A percentile compares a stretch with the other conserved stretches of the same genome.
These are phyloP conservation scores for Penicillium diatomitis DNA, from an alignment of 495 filamentous ascomycete species.

Conservation along the genomic window DNA sequence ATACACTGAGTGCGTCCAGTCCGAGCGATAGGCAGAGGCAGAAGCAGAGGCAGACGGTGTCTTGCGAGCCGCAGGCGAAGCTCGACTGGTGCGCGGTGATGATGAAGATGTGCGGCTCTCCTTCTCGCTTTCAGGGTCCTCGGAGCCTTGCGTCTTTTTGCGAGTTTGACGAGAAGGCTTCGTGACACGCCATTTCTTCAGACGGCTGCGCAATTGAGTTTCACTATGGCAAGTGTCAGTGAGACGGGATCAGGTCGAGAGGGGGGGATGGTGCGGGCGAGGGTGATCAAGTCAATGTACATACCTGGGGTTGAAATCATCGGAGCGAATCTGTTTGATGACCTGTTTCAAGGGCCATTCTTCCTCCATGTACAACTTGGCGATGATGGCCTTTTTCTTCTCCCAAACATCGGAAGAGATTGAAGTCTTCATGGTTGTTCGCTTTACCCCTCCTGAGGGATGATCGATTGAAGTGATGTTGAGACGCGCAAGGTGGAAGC, in stretches of 20 bases:
- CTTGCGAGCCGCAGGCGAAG: conserved; percentile 3
- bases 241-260: neutral
- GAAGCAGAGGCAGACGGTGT: neutral
- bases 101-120: conserved; percentile 18
- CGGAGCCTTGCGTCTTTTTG: conserved; percentile 27
- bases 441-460: no score
- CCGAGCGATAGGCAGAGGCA: conserved; percentile 1
- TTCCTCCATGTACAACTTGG: conserved; percentile 40
- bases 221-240: conserved; percentile 17
- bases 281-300: neutral
- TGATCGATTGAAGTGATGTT: neutral
- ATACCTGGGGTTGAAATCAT: conserved; percentile 42
- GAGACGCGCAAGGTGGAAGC: neutral
- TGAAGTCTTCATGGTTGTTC: conserved; percentile 33
- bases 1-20: conserved; percentile 12
- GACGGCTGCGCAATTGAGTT: conserved; percentile 37
- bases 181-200: conserved; percentile 44
- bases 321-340: conserved; percentile 39
- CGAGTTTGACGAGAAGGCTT: conserved; percentile 39
- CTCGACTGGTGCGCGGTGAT: conserved; percentile 12
- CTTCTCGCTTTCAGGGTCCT: conserved; percentile 20
- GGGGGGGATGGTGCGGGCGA: neutral
- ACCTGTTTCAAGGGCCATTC: conserved; percentile 44
- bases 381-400: conserved; percentile 39
- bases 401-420: conserved; percentile 43